Conservation (phyloP, 2,329 filamentous ascomycete species). For the Phyllosticta capitalensis region DNA sequence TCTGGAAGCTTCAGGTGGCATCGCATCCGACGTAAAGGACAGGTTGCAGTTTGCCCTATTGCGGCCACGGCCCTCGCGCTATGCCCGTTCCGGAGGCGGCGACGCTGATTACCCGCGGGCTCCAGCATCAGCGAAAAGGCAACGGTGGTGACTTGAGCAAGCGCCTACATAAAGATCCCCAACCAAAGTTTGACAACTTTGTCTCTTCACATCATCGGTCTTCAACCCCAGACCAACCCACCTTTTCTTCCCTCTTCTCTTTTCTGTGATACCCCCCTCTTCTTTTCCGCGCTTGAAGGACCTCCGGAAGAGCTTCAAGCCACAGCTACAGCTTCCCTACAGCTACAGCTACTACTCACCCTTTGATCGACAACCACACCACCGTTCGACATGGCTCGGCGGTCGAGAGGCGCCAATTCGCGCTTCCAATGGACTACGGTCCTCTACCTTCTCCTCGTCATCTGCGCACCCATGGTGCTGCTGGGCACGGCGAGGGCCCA, state of each 20-base stretch:
- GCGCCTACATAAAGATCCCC: slow-evolving; percentile 10
- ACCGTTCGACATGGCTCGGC: slow-evolving; percentile 41
- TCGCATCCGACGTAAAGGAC: slow-evolving; percentile 7
- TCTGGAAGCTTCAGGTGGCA: slow-evolving; percentile 10
- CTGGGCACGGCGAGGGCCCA: slow-evolving; percentile 67
- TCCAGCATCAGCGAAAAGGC: slow-evolving; percentile 11
- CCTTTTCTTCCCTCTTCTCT: slow-evolving; percentile 1
- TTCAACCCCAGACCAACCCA: neutral
- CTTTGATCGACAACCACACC: neutral
- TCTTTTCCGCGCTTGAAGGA: neutral
- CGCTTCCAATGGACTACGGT: slow-evolving; percentile 78
- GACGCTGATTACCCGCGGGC: slow-evolving; percentile 10
- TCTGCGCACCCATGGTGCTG: slow-evolving; percentile 76
- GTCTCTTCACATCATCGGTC: neutral
- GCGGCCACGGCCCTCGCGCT: slow-evolving; percentile 8
- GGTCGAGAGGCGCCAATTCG: slow-evolving; percentile 54
- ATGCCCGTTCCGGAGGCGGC: slow-evolving; percentile 7
- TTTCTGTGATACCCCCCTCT: slow-evolving; percentile 7
- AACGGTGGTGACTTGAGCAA: slow-evolving; percentile 11
- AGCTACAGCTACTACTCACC: neutral
- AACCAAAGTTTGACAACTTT: neutral
- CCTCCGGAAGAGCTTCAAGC: neutral
- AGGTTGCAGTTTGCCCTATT: slow-evolving; percentile 10
- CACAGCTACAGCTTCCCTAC: neutral
- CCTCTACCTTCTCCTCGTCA: slow-evolving; percentile 84